These are phyloP conservation scores for Mallotus japonicus DNA, from an alignment of 441 rosid species.

Conservation along the genomic window DNA sequence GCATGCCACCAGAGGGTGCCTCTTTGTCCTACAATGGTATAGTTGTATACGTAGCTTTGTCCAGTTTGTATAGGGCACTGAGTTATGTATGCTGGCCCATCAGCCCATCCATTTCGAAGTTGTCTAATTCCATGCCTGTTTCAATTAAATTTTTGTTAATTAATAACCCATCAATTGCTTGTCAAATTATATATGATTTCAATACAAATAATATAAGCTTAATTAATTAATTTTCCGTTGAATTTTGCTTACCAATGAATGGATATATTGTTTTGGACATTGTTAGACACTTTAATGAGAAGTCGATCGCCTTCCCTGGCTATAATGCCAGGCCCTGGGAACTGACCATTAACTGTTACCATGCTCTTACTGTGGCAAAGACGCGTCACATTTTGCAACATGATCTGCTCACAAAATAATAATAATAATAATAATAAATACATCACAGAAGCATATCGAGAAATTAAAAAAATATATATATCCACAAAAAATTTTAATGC, in stretches of 20 bases:
- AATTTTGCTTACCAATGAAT: slow-evolving; percentile 42
- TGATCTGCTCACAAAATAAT: slow-evolving; percentile 30
- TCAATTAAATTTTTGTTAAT: not conserved
- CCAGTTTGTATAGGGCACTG: slow-evolving; percentile 63
- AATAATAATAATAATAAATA: too few relatives aligned
- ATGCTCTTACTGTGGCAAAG: slow-evolving; percentile 41
- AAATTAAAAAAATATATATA: not conserved
- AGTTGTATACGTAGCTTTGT: slow-evolving; percentile 51
- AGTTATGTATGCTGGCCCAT: slow-evolving; percentile 56
- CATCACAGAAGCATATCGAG: too few relatives aligned
- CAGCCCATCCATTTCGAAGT: slow-evolving; percentile 56
- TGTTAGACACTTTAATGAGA: slow-evolving; percentile 38
- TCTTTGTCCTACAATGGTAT: slow-evolving; percentile 52
- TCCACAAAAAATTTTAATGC: not conserved
- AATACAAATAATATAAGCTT: too few relatives aligned
- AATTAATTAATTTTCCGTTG: too few relatives aligned
- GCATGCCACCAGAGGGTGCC: slow-evolving; percentile 73
- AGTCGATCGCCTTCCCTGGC: slow-evolving; percentile 42
- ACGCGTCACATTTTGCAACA: slow-evolving; percentile 33
- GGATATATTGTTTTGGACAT: slow-evolving; percentile 30
- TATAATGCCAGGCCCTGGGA: slow-evolving; percentile 6
- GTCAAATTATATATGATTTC: too few relatives aligned
- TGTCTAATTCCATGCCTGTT: slow-evolving; percentile 61
- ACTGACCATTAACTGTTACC: slow-evolving; percentile 7
- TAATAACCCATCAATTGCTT: too few relatives aligned